Evolutionary conservation across 73 alveolate genomes (phyloP), one percentile per base, ranked within the genome.

Genomic region (Paraurostyla sp.): DNA sequence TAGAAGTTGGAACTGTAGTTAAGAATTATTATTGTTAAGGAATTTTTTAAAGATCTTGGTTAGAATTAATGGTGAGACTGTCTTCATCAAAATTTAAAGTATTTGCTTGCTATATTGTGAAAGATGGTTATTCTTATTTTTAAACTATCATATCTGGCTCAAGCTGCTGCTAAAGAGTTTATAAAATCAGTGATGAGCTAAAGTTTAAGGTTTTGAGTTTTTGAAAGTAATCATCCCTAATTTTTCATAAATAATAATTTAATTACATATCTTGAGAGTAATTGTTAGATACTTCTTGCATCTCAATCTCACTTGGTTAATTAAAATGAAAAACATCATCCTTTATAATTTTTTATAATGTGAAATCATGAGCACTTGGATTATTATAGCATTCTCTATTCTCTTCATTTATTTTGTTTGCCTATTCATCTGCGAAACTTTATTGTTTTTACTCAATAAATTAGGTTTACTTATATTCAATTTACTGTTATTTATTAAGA

Each of bases 241-340:
- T 13, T 9, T 18, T 9, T 6, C 4, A 13, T 52, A 13, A n/a
- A 18, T 20, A 13, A 52, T 6, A 52, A 18, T 9, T 18, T 18
- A 52, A 6, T 52, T 52, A 52, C 69, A 65, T 65, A 11, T 65
- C 82, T 65, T 65, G 42, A 38, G 82, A 65, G 36, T 13, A 65
- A 36, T 65, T 65, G 41, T 65, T 65, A 13, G 82, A 65, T 33
- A 15, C 82, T 7, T 65, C 82, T 36, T 65, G 32, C 15, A 65
- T 65, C 41, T 65, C 82, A 0, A 65, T 65, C 25, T 65, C 82
- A 65, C 82, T 65, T 11, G 82, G 82, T 38, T 65, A 23, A n/a
- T n/a, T n/a, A 30, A 65, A 65, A 6, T 22, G 23, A 38, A 65
- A 65, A 11, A 59, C 76, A 38, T 65, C 82, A 15, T 65, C 82